These are phyloP conservation scores for Elasticomyces elasticus DNA, from an alignment of 495 filamentous ascomycete genomes.

Conservation along the genomic window DNA sequence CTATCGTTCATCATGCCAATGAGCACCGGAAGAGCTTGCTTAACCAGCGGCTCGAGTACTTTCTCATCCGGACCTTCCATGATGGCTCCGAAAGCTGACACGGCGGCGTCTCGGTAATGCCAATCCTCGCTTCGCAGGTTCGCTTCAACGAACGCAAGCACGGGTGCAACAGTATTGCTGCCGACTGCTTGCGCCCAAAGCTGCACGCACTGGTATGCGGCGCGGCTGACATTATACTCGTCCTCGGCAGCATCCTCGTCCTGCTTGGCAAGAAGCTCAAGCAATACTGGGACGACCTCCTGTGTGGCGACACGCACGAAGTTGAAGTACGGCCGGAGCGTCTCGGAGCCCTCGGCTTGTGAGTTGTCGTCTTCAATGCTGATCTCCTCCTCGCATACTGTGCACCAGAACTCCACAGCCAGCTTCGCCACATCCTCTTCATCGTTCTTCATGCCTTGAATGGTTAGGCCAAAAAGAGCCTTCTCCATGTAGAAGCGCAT, in stretches of 20 bases:
- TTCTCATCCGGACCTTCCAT: conserved; percentile 96
- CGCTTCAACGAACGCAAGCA: conserved; percentile 80
- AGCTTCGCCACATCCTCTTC: conserved; percentile 98
- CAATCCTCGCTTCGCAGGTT: conserved; percentile 86
- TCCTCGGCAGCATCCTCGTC: conserved; percentile 94
- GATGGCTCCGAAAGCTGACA: conserved; percentile 96
- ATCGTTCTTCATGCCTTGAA: conserved; percentile 94
- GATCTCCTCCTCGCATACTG: conserved; percentile 96
- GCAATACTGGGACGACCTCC: conserved; percentile 85
- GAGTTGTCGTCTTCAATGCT: conserved; percentile 90
- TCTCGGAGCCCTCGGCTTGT: conserved; percentile 60
- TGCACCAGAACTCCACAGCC: conserved; percentile 98
- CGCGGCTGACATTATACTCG: conserved; percentile 92
- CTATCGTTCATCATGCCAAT: conserved; percentile 93
- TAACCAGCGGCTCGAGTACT: conserved; percentile 79
- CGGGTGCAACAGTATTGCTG: conserved; percentile 65
- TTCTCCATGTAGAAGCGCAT: conserved; percentile 99
- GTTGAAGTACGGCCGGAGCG: conserved; percentile 81
- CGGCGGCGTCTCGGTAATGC: conserved; percentile 86
- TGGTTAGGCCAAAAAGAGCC: conserved; percentile 94
- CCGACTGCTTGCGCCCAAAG: conserved; percentile 88
- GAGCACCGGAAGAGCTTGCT: conserved; percentile 82
- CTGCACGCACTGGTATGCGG: conserved; percentile 91
- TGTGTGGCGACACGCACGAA: conserved; percentile 80
- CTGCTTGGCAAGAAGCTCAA: conserved; percentile 84